Evolutionary conservation across 1,284 basidiomycete genomes (phyloP), one percentile per base, ranked within the genome.

Genomic region (Mycocalia duriaeana): DNA sequence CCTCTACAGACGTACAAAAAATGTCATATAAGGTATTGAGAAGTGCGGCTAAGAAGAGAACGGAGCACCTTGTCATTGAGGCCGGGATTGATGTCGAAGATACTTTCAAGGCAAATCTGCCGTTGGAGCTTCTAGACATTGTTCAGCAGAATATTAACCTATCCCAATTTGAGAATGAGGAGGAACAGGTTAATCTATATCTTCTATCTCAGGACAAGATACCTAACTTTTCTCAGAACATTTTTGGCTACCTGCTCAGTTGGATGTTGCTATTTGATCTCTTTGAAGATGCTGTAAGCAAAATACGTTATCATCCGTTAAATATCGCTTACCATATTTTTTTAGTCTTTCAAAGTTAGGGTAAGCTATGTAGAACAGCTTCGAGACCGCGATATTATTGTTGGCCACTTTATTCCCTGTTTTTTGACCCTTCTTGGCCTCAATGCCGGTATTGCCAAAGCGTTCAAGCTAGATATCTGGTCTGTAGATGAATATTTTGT

Each of bases 181-280:
- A 61, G 4, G 59, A 68, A 38, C 59, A 69, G 59, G 74, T 67
- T 49, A 50, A 57, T 53, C n/a, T 13, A 13, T 37, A 9, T 16
- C 3, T 41, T 56, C 37, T 41, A 58, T 11, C 57, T 54, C 54
- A 11, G 31, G 38, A 45, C 36, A 52, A 52, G 26, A 51, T 48
- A 34, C 8, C 11, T 42, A 42, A 42, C 18, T 4, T 24, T 22
- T 28, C 26, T 22, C 53, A 81, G 73, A 68, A 69, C 42, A 57
- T 75, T 4, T 79, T 86, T 51, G 80, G 81, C 4, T 78, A 84
- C 57, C 69, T 98, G n/a, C 73, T 98, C 3, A 79, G 79, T 6
- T 99, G 95, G 95, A 89, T 97, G 80, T 70, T 92, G 4, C 61
- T 88, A 0, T 87, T 98, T 54, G 90, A 95, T 59, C 77, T 91